Base-by-base conservation (phyloP, 2,329 filamentous ascomycete species). In the Ceratocystis variospora region DNA sequence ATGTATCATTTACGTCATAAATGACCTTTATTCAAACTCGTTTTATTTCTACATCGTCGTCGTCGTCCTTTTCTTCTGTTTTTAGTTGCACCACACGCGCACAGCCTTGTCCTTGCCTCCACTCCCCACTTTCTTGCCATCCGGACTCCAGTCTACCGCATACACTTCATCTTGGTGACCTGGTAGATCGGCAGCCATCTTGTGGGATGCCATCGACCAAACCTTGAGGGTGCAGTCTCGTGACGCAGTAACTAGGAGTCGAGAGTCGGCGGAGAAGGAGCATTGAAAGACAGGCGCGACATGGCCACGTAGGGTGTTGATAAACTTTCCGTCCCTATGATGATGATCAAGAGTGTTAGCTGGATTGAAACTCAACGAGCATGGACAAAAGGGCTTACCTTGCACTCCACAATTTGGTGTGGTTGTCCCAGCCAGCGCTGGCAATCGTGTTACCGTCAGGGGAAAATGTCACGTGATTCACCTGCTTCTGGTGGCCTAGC, bases 201-300 rank as follows among this genome's bases (percentile, higher is more conserved):
- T 96, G 63, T 87, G 88, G 1, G 88, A 90, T 69, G 87, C 81
- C 73, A 96, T 88, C 72, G 95, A 91, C 92, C 93, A 99, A 4
- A 95, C 89, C 74, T 96, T 97, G 62, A 97, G 77, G 0, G 94
- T 97, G 1, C 90, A 94, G 73, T 97, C 94, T 74, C 96, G 96
- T 69, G 87, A 92, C 1, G 83, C 88, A 41, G 90, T 95, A 15
- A 96, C 92, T 3, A 97, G 78, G 37, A 96, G 77, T n/a, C 93
- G 81, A 19, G 89, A 95, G 75, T 99, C 94, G 1, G 94, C 89
- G 10, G 89, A 95, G 78, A 96, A 99, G 53, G 88, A 87, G 72
- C 89, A 90, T 77, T 95, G 90, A 74, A 96, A 97, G 17, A 97
- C 92, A 1, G 92, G 87, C 0, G 88, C 91, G 55, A 84, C 92